Evolutionary conservation across 352 stramenopile genomes (phyloP).

Genomic region (Globisporangium splendens): DNA sequence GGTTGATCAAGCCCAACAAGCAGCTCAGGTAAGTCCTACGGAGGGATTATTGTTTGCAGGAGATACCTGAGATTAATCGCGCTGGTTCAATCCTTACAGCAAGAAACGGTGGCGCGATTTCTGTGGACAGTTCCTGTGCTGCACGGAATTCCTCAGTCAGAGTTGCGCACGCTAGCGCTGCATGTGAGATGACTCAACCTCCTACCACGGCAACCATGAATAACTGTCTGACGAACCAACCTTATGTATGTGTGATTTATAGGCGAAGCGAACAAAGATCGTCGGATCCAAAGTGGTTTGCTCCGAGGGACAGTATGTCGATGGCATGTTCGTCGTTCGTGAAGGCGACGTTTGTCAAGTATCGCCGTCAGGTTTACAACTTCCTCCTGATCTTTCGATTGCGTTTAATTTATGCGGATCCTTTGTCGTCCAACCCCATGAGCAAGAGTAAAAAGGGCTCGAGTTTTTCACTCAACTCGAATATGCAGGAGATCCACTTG

Average conservation of each 20-base stretch:
- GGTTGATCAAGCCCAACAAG: slow-evolving; percentile 26
- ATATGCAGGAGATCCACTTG: slow-evolving; percentile 35
- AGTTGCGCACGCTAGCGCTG: slow-evolving; percentile 26
- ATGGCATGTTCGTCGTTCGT: slow-evolving; percentile 48
- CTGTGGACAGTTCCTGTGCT: slow-evolving; percentile 39
- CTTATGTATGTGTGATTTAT: not conserved
- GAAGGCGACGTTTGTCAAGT: slow-evolving; percentile 52
- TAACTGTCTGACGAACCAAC: no score
- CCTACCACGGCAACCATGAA: not conserved
- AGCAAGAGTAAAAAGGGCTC: slow-evolving; percentile 21
- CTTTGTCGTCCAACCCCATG: slow-evolving; percentile 20
- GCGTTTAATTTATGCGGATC: slow-evolving; percentile 48
- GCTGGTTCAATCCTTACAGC: slow-evolving; percentile 12
- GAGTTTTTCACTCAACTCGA: slow-evolving; percentile 65
- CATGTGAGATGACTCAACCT: not conserved
- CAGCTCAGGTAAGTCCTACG: slow-evolving; percentile 20
- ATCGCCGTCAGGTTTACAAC: slow-evolving; percentile 28
- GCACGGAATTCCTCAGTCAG: slow-evolving; percentile 20
- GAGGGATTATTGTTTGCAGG: no score
- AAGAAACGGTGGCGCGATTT: slow-evolving; percentile 29
- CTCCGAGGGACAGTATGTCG: slow-evolving; percentile 48
- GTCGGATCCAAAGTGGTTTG: slow-evolving; percentile 51
- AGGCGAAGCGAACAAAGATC: slow-evolving; percentile 38
- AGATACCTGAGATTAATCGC: no score
- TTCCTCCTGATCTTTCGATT: slow-evolving; percentile 41